Evolutionary conservation across 495 filamentous ascomycete species (phyloP).

Genomic region (Podospora conica): DNA sequence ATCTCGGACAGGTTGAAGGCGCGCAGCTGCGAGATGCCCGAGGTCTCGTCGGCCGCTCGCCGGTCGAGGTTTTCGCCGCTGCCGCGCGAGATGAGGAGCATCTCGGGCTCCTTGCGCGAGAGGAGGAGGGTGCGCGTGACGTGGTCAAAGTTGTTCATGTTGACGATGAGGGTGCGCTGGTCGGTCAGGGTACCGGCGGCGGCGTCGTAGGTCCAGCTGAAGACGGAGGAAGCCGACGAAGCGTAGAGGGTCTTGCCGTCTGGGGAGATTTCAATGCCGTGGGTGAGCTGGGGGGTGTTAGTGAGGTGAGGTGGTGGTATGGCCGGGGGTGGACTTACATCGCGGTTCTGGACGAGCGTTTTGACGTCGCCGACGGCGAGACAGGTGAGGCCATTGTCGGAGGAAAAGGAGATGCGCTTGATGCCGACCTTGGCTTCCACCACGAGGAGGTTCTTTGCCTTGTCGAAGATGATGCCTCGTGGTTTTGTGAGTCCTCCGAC

Average conservation of each 20-base stretch:
- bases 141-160: conserved; percentile 56
- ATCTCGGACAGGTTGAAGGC: conserved; percentile 52
- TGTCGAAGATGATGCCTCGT: conserved; percentile 56
- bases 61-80: conserved; percentile 56
- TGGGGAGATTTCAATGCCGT: conserved; percentile 58
- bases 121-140: conserved; percentile 57
- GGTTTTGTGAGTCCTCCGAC: conserved; percentile 48
- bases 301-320: background rate
- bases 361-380: conserved; percentile 35
- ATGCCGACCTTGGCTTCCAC: conserved; percentile 52
- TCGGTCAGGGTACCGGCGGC: conserved; percentile 34
- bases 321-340: conserved; percentile 37
- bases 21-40: conserved; percentile 58
- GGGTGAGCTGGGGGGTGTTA: conserved; percentile 36
- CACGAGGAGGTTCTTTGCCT: conserved; percentile 53
- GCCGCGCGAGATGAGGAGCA: conserved; percentile 58
- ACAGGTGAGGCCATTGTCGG: conserved; percentile 39
- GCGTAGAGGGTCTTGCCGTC: conserved; percentile 62
- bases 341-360: conserved; percentile 20
- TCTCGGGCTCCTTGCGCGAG: conserved; percentile 38
- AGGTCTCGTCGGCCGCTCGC: conserved; percentile 35
- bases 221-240: conserved; percentile 55
- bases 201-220: conserved; percentile 56
- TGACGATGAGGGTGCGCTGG: conserved; percentile 44
- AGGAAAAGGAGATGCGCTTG: conserved; percentile 42